phyloP scores from a whole-genome alignment of 257 asterid genomes.

The Prunella vulgaris region DNA sequence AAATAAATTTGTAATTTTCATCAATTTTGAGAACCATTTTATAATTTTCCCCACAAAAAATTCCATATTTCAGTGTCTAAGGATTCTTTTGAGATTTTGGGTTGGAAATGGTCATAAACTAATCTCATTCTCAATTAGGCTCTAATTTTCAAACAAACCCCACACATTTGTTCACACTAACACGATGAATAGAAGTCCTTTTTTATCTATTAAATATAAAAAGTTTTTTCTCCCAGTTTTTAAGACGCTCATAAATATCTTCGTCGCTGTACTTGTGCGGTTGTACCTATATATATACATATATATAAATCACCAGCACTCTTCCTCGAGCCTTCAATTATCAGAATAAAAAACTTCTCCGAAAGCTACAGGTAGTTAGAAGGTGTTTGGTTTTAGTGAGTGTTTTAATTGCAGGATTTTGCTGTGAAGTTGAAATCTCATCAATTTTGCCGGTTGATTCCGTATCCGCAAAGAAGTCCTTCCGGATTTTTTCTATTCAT shows the following conservation, averaged over 20 bases:
- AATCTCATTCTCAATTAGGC: too few relatives aligned
- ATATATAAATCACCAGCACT: background rate
- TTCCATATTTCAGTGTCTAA: too few relatives aligned
- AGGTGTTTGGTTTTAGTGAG: constrained; percentile 1
- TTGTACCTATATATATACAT: too few relatives aligned
- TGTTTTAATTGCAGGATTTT: constrained; percentile 6
- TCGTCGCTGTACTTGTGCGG: background rate
- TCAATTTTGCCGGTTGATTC: background rate
- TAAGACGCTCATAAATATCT: background rate
- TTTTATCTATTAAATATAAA: background rate
- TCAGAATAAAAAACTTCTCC: background rate
- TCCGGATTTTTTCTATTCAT: background rate
- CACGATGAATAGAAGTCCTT: background rate
- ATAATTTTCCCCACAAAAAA: too few relatives aligned
- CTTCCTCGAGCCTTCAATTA: background rate
- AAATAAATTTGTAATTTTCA: too few relatives aligned
- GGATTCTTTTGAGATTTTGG: too few relatives aligned
- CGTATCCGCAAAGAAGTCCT: constrained; percentile 1
- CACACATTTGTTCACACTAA: constrained; percentile 1
- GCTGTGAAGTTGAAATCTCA: background rate
- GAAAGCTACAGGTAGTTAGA: background rate
- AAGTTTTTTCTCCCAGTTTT: background rate
- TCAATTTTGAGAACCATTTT: too few relatives aligned
- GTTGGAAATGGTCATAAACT: too few relatives aligned
- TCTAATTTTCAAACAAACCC: background rate